Base-by-base conservation (phyloP, 495 filamentous ascomycete species). In the Venustampulla echinocandica region DNA sequence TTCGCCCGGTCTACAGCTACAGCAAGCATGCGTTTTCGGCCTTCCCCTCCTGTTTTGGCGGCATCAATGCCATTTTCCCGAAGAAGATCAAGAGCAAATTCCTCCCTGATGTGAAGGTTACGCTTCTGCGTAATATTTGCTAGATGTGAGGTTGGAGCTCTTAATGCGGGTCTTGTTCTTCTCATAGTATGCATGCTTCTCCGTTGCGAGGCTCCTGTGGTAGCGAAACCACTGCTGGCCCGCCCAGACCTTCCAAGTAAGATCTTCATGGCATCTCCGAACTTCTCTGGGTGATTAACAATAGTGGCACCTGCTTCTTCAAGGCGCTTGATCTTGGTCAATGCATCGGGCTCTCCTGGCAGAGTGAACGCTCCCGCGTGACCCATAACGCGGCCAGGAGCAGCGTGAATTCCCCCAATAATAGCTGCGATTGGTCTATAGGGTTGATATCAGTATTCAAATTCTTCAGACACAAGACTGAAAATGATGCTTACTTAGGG, bases 291-390 rank as follows among this genome's bases (percentile, higher is more conserved):
- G 58, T 94, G 87, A 47, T 84, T 77, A 7, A 90, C 82, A 63
- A 93, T 81, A 1, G 77, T 77, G 0, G 77, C 84, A 4, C 86
- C 86, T 13, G 79, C 85, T 47, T 70, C 66, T 56, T 82, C 65
- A n/a, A 93, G 71, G 13, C 75, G 73, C 18, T 72, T 69, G 45
- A 85, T 79, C 63, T 93, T 93, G 11, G 68, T 69, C 22, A 65
- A 63, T 0, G 81, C 76, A 46, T 71, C 70, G 6, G 79, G 78
- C 50, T 93, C 85, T 13, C 81, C 81, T 7, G 76, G 68, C 0
- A 77, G 70, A 23, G 75, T 69, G 67, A 86, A 85, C 24, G 89
- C 89, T 13, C 89, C 89, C 11, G 87, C 84, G 63, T 94, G 89
- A 15, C 89, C 89, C 87, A 95, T 92, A 25, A 88, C 73, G n/a